phyloP scores from a whole-genome alignment of 768 basidiomycete species.

The Tephrocybe rancida region DNA sequence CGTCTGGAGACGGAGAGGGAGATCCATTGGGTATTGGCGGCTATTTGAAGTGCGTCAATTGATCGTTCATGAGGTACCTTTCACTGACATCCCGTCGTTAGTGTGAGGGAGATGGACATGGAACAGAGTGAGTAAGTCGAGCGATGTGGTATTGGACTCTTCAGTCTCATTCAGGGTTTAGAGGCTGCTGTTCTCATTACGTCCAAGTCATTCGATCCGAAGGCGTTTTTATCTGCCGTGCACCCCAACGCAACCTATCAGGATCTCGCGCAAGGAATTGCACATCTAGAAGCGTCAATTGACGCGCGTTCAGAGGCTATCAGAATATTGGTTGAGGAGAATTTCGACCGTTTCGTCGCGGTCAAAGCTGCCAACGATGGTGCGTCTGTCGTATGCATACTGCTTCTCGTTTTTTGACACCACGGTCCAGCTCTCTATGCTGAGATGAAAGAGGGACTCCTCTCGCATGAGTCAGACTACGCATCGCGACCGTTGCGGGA shows the following conservation, averaged over 20 bases:
- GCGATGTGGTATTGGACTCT: not conserved
- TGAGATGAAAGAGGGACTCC: constrained; percentile 91
- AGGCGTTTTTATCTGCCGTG: constrained; percentile 85
- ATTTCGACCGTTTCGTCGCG: constrained; percentile 96
- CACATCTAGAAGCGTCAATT: constrained; percentile 74
- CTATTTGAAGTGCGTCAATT: constrained; percentile 52
- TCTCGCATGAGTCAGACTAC: constrained; percentile 77
- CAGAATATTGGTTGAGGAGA: constrained; percentile 92
- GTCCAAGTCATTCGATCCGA: constrained; percentile 96
- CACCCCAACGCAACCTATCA: constrained; percentile 96
- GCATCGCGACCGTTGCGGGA: constrained; percentile 82
- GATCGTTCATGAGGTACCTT: not conserved
- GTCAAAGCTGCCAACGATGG: constrained; percentile 98
- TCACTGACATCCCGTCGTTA: constrained; percentile 27
- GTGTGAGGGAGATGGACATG: constrained; percentile 69
- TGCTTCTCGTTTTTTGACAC: constrained; percentile 6
- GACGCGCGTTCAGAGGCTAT: constrained; percentile 95
- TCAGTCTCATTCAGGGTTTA: constrained; percentile 25
- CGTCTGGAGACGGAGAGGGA: constrained; percentile 59
- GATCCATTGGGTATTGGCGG: constrained; percentile 82
- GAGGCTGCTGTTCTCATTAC: constrained; percentile 83
- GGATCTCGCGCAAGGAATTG: constrained; percentile 80
- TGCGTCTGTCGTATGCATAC: constrained; percentile 31
- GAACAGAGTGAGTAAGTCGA: constrained; percentile 65
- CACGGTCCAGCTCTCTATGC: constrained; percentile 69